phyloP scores from a whole-genome alignment of 345 rosid species.

The Turnera subulata region DNA sequence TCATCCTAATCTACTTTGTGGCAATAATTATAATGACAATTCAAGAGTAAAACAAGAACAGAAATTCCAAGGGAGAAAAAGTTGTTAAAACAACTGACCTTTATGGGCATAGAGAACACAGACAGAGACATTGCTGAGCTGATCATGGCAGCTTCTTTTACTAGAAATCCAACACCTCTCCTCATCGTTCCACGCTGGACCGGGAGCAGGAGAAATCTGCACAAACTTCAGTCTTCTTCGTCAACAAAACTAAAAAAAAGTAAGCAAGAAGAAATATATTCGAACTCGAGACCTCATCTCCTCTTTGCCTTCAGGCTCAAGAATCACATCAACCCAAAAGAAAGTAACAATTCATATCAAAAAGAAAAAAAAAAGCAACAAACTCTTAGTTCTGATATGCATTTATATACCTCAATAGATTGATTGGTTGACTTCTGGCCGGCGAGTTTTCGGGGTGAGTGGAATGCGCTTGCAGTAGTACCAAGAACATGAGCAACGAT shows the following conservation, averaged over 20 bases:
- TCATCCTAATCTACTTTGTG: no score
- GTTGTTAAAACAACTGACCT: neutral
- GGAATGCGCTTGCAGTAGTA: neutral
- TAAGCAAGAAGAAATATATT: neutral
- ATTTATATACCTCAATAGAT: no score
- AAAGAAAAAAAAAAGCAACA: no score
- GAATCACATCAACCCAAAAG: no score
- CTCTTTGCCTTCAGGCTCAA: no score
- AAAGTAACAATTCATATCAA: neutral
- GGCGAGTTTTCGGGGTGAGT: neutral
- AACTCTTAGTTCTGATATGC: no score
- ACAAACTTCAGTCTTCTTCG: neutral
- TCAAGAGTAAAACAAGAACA: neutral
- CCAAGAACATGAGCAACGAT: no score
- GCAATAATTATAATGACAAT: no score
- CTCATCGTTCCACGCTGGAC: neutral
- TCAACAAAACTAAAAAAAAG: neutral
- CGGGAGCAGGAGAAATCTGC: slow-evolving; percentile 15
- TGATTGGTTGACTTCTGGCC: neutral
- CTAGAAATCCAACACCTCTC: slow-evolving; percentile 8
- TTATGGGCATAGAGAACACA: slow-evolving; percentile 1
- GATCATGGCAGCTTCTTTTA: neutral
- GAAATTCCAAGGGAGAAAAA: neutral
- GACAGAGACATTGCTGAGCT: neutral
- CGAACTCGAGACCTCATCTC: no score